Base-by-base conservation (phyloP, 257 asterid genomes). In the Scutellaria galericulata region DNA sequence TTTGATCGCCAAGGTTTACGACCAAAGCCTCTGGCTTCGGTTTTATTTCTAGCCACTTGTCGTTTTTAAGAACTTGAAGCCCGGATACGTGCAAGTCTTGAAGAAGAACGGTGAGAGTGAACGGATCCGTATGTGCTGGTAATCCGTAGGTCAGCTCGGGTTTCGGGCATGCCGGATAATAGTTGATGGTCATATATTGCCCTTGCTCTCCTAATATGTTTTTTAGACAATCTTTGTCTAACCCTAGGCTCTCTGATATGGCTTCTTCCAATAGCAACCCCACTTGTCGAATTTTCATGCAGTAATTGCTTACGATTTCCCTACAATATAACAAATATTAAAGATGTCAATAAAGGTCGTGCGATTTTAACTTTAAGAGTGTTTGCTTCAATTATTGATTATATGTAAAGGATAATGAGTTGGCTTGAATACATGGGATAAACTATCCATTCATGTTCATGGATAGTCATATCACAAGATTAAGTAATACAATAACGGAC, bases 101-200 rank as follows among this genome's bases (percentile, higher is more conserved):
- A 58, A 93, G 95, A 39, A 93, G 97, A 68, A 93, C 81, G 7
- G 98, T 93, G 68, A 93, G 80, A 10, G 88, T 84, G 57, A 78
- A 83, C 5, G 97, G 98, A 66, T 93, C 98, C 0, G 97, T 90
- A 64, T 93, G 98, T 1, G 86, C 88, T 0, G 97, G 98, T 54
- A 93, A 80, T 7, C 98, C 98, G 18, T 80, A 90, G 0, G 98
- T 90, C 14, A 93, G 83, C 31, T 89, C 93, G 1, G 98, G 98
- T 75, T 86, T 76, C 1, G 98, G 98, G 37, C 98, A 93, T 0
- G 92, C 87, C 1, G 98, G 98, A 58, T 93, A 93, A 37, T 80
- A 90, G 64, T 93, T 93, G 37, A 90, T 27, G 6, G 98, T 89
- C 96, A 93, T 90, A 58, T 93, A 97, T 64, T 93, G 98, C 18